A percentile compares a stretch with the other conserved stretches of the same genome.
phyloP scores from a whole-genome alignment of 2,329 filamentous ascomycete genomes.

The Botrytis aclada region DNA sequence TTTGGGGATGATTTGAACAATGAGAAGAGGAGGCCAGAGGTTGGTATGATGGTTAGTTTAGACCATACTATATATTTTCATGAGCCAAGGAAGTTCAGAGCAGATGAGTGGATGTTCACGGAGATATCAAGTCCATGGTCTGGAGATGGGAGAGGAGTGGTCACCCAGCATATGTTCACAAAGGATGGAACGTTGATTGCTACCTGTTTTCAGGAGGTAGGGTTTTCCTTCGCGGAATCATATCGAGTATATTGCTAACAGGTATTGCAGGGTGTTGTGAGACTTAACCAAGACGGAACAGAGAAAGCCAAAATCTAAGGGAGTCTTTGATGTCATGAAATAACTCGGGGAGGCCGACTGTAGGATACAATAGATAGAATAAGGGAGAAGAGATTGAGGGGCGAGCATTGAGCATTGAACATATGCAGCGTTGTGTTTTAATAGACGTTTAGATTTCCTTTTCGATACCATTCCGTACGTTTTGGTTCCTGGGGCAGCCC shows the following conservation, averaged over 20 bases:
- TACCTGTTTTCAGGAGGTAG: slow-evolving; percentile 74
- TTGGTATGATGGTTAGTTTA: slow-evolving; percentile 83
- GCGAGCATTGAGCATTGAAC: background rate
- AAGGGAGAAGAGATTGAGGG: too few relatives aligned
- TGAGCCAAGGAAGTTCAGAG: slow-evolving; percentile 54
- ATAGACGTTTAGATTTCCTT: slow-evolving; percentile 8
- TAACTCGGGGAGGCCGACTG: background rate
- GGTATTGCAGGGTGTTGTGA: slow-evolving; percentile 33
- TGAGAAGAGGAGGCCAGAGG: slow-evolving; percentile 50
- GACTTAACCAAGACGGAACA: slow-evolving; percentile 30
- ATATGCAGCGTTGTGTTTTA: background rate
- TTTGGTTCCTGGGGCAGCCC: background rate
- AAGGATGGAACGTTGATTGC: slow-evolving; percentile 70
- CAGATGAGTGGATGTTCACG: slow-evolving; percentile 74
- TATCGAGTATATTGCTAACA: slow-evolving; percentile 16
- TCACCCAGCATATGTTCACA: slow-evolving; percentile 71
- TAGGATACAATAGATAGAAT: background rate
- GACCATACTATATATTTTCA: slow-evolving; percentile 74
- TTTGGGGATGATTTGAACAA: slow-evolving; percentile 48
- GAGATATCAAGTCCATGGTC: slow-evolving; percentile 82
- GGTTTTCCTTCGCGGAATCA: background rate
- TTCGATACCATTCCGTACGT: background rate
- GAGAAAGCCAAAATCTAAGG: slow-evolving; percentile 21
- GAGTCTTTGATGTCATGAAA: background rate
- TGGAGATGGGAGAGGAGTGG: slow-evolving; percentile 72